Base-by-base conservation (phyloP, 345 rosid species). In the Hibiscus trionum region DNA sequence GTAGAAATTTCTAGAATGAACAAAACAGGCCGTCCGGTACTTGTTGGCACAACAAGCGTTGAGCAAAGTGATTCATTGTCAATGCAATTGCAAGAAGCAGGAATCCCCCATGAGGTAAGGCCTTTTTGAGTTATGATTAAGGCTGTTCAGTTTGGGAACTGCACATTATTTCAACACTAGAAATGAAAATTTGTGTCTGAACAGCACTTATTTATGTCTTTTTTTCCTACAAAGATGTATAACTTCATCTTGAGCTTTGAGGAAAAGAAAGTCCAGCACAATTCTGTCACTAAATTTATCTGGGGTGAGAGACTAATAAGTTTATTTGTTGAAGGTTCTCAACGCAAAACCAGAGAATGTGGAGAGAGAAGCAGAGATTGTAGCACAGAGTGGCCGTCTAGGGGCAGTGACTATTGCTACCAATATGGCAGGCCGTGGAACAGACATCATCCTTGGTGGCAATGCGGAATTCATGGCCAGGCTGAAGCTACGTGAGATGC, bases 261-360 rank as follows among this genome's bases (percentile, higher is more conserved):
- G 70, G n/a, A 4, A 66, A 46, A 17, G 16, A 57, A 24, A 44
- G 27, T 17, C 55, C 60, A 29, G 73, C 9, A 29, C 35, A 47
- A 57, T 8, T 33, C 52, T 19, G 21, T 15, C 33, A 29, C 58
- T 37, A 19, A 55, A 35, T 35, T 15, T 67, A 59, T 26, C 70
- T 52, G 47, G 47, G 8, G 21, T 67, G 53, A 57, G 73, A 50
- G 44, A 78, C 39, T 75, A 66, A 76, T 73, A 62, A 57, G 63
- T 73, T 17, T 77, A 69, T 76, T 67, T 73, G 70, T 59, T 55
- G 49, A 82, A 94, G 98, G 96, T 94, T 71, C 97, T 94, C 74
- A 94, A 94, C 83, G 98, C 98, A 60, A 94, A 94, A 81, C 98
- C 98, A 47, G 97, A 94, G 84, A 94, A 94, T 86, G 98, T 94